Base-by-base conservation (phyloP, 495 filamentous ascomycete species). In the Astrocystis sublimbata region DNA sequence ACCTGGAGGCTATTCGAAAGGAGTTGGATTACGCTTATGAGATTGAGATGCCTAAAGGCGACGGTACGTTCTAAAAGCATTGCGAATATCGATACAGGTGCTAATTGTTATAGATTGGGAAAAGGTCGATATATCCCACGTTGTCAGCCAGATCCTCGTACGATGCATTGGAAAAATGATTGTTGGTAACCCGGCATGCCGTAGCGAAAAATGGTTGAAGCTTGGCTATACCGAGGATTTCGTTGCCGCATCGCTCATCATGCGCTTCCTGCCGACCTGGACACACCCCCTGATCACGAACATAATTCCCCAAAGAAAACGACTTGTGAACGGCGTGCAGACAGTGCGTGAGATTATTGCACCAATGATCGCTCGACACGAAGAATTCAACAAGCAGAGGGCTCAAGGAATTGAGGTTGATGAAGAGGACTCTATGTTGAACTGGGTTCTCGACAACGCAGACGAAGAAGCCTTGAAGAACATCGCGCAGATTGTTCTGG, bases 131-230 rank as follows among this genome's bases (percentile, higher is more conserved):
- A 36, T 38, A 3, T 49, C 52, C 33, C 47, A 41, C 15, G 17
- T 61, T 9, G 21, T 61, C 5, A 4, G 54, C 8, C 65, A 53
- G 33, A 17, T 80, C 1, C 67, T 83, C 3, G 77, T 78, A 13
- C 77, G 76, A 3, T 19, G 81, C 21, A 78, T 80, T 0, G 73
- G 76, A 4, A 66, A 77, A 5, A 67, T 76, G 9, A 82, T 83
- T 41, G 58, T 82, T 19, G 81, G 81, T 17, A 59, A 67, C 36
- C 63, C 68, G 6, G 54, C 78, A 57, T 77, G 75, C 52, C 76
- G 78, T 1, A 67, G 82, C 54, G 52, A 71, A 30, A 71, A 79
- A 10, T 85, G 82, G 82, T 64, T 79, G 8, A 60, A 75, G 23
- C 66, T 80, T 1, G 30, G 19, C 45, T 47, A 28, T 9, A 47